Conservation (phyloP, 2,329 filamentous ascomycete species). For the Fusarium poae region DNA sequence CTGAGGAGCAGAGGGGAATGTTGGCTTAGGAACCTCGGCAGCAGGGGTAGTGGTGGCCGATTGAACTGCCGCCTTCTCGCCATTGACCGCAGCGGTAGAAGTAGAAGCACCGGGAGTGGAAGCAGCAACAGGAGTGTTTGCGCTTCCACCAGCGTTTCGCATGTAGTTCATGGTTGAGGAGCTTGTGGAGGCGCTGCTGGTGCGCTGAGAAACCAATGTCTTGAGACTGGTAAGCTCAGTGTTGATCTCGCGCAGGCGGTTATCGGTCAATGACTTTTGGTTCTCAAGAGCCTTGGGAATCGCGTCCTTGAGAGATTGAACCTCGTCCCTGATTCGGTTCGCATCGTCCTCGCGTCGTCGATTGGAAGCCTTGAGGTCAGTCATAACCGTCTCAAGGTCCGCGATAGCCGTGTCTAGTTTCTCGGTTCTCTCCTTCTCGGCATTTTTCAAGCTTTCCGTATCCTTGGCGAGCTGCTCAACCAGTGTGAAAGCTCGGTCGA, state of each 20-base stretch:
- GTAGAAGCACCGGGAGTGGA: conserved; percentile 44
- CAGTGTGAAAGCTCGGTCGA: conserved; percentile 89
- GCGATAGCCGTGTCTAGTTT: conserved; percentile 83
- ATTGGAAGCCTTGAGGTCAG: conserved; percentile 84
- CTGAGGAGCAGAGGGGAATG: conserved; percentile 47
- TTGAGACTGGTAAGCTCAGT: conserved; percentile 92
- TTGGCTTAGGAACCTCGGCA: conserved; percentile 52
- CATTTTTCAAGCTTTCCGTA: conserved; percentile 86
- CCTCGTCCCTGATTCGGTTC: conserved; percentile 86
- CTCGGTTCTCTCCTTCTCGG: conserved; percentile 86
- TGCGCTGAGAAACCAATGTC: conserved; percentile 78
- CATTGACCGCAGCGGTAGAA: conserved; percentile 43
- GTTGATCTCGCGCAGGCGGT: conserved; percentile 84
- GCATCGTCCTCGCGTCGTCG: conserved; percentile 88
- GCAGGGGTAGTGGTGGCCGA: conserved; percentile 45
- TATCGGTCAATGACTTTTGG: conserved; percentile 87
- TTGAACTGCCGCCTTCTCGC: conserved; percentile 47
- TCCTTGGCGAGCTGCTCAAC: conserved; percentile 94
- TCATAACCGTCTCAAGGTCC: conserved; percentile 86
- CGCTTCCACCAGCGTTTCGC: conserved; percentile 42
- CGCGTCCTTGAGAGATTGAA: conserved; percentile 82
- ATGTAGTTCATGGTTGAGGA: conserved; percentile 46
- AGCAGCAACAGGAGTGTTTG: conserved; percentile 47
- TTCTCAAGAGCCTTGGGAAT: conserved; percentile 91
- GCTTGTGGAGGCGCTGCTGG: conserved; percentile 49